Evolutionary conservation across 768 basidiomycete species (phyloP), one percentile per base, ranked within the genome.

Genomic region (Gloeopeniophorella convolvens): DNA sequence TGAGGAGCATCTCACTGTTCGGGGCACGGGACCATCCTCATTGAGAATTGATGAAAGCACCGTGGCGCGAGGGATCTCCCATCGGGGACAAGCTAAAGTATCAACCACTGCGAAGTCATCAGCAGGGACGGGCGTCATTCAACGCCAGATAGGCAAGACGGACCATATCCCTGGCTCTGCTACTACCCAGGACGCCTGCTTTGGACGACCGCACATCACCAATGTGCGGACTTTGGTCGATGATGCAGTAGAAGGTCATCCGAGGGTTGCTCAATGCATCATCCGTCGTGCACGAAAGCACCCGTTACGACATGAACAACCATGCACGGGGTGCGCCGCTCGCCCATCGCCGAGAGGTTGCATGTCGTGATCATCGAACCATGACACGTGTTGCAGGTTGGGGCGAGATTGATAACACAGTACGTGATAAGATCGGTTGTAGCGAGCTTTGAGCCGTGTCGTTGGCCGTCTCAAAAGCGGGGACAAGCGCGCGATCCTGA

Each of bases 191-290:
- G n/a, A n/a, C n/a, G n/a, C n/a, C n/a, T n/a, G n/a, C n/a, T n/a
- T n/a, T n/a, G n/a, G n/a, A n/a, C n/a, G n/a, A n/a, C n/a, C n/a
- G n/a, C n/a, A n/a, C n/a, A n/a, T n/a, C n/a, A n/a, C n/a, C n/a
- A n/a, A 27, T 31, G 20, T 20, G 34, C 50, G 44, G 42, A 42
- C 45, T 42, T 46, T 46, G 31, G 21, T 20, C 26, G 47, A 35
- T n/a, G n/a, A n/a, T 15, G 28, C 15, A 13, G n/a, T 3, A 8
- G 6, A 13, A 26, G 23, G 36, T 34, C 41, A 31, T 20, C 24
- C 42, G 33, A 30, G 16, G n/a, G 27, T 34, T 31, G 31, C 32
- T 28, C 23, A 5, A 16, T n/a, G n/a, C 28, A 52, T 32, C 10
- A 1, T 1, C n/a, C 15, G 18, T 31, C 16, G 9, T 27, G 20